Conservation (phyloP, 2,329 filamentous ascomycete species). For the Colletotrichum cordylinicola region DNA sequence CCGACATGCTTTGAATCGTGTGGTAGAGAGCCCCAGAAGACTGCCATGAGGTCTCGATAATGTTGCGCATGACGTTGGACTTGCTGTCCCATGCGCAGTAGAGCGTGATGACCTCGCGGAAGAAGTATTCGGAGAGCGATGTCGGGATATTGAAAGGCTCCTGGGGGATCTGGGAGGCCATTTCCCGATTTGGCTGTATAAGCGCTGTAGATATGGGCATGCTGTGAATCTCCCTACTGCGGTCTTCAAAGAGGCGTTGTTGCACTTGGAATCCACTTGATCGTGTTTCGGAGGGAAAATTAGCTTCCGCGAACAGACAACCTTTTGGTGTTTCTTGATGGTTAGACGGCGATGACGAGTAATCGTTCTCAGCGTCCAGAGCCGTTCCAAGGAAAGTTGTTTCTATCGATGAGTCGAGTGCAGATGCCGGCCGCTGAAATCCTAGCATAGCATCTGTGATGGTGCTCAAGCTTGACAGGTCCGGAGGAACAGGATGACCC, state of each 20-base stretch:
- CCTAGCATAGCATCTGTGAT: neutral
- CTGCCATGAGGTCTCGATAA: constrained; percentile 45
- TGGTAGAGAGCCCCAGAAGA: constrained; percentile 64
- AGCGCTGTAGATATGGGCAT: rapidly evolving
- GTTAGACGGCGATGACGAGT: neutral
- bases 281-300: rapidly evolving
- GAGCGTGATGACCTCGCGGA: constrained; percentile 25
- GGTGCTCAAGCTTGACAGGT: neutral
- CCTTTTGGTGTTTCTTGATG: rapidly evolving
- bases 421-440: rapidly evolving
- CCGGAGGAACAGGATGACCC: neutral
- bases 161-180: rapidly evolving
- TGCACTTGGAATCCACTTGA: rapidly evolving
- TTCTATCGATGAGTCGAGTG: rapidly evolving
- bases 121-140: constrained; percentile 24
- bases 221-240: rapidly evolving
- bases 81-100: constrained; percentile 27
- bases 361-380: rapidly evolving
- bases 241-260: neutral
- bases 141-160: constrained; percentile 21
- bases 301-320: rapidly evolving
- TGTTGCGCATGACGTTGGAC: constrained; percentile 25
- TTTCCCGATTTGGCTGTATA: neutral
- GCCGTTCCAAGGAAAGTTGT: rapidly evolving
- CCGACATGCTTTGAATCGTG: constrained; percentile 69